Conservation (phyloP, 2,329 filamentous ascomycete species). For the Fusarium nematophilum region DNA sequence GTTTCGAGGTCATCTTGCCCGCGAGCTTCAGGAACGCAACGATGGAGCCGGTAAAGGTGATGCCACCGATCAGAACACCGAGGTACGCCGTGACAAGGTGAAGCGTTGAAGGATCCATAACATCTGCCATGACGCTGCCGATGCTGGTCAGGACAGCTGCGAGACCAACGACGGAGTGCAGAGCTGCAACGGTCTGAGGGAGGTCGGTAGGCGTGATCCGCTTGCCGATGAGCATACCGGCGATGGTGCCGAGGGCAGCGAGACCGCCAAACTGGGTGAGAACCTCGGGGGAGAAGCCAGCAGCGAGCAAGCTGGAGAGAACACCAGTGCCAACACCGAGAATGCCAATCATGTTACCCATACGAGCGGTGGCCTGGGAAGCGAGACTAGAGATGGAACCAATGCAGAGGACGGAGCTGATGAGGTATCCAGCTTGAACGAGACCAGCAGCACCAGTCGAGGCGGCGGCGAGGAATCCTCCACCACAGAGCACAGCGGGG, state of each 20-base stretch:
- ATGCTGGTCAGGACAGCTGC: slow-evolving; percentile 90
- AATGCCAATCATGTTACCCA: slow-evolving; percentile 88
- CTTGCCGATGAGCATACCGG: slow-evolving; percentile 78
- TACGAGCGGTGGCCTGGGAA: slow-evolving; percentile 83
- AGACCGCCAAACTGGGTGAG: slow-evolving; percentile 83
- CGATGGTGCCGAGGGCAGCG: slow-evolving; percentile 76
- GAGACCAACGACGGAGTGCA: slow-evolving; percentile 91
- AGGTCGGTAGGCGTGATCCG: slow-evolving; percentile 89
- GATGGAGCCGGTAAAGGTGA: slow-evolving; percentile 91
- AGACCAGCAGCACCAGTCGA: slow-evolving; percentile 85
- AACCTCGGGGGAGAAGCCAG: slow-evolving; percentile 82
- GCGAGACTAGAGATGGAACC: slow-evolving; percentile 84
- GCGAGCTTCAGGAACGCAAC: slow-evolving; percentile 91
- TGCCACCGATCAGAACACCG: slow-evolving; percentile 85
- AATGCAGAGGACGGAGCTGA: slow-evolving; percentile 87
- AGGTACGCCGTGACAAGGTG: slow-evolving; percentile 89
- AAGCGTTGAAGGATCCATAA: slow-evolving; percentile 77
- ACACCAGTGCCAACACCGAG: slow-evolving; percentile 87
- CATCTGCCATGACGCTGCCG: slow-evolving; percentile 82
- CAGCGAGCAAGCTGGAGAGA: slow-evolving; percentile 82
- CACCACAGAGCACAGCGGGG: slow-evolving; percentile 80
- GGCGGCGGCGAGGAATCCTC: slow-evolving; percentile 83
- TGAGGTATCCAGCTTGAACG: slow-evolving; percentile 87
- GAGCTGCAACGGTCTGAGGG: slow-evolving; percentile 87
- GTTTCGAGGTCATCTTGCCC: slow-evolving; percentile 83